Base-by-base conservation (phyloP, 2,329 filamentous ascomycete species). In the Stagonosporopsis chrysanthemi region DNA sequence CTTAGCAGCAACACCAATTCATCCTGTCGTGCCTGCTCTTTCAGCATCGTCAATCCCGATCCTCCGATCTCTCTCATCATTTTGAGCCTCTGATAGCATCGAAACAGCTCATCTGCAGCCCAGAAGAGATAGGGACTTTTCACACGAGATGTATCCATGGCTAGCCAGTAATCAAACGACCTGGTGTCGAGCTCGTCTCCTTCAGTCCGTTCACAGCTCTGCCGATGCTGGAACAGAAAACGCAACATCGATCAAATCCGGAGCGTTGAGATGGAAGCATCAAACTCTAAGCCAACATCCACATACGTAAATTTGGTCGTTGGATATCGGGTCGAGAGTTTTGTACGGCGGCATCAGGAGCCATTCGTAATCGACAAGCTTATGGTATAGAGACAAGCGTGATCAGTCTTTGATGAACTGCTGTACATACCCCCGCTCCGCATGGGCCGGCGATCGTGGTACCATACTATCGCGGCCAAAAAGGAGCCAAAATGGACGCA, bases 101-200 rank as follows among this genome's bases (percentile, higher is more conserved):
- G 35, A 19, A 47, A 23, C n/a, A 64, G 29, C 51, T 50, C 62
- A 23, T 67, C 52, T 9, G 52, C 56, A 19, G 58, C 58, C 53
- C 57, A 64, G 36, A 65, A 63, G 9, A 67, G 52, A 28, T 62
- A 61, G 9, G 63, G 33, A 35, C 51, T 23, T 48, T 45, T 6
- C 53, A 58, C 15, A 44, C 42, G 41, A 44, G 64, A 12, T 19
- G 60, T 24, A 11, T 52, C 23, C 23, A 62, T 15, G 28, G 19
- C 19, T 42, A 26, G 14, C 56, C 41, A n/a, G 58, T 24, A 23
- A 63, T 24, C 38, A 44, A 54, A 12, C 54, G 54, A 14, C 55
- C 49, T 4, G n/a, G 9, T 9, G 9, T 6, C 1, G 40, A 15
- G 2, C 53, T n/a, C 4, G 36, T 29, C 45, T 58, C 58, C 41